Evolutionary conservation across 345 rosid species (phyloP), one percentile per base, ranked within the genome.

Genomic region (Streptanthus diversifolius): DNA sequence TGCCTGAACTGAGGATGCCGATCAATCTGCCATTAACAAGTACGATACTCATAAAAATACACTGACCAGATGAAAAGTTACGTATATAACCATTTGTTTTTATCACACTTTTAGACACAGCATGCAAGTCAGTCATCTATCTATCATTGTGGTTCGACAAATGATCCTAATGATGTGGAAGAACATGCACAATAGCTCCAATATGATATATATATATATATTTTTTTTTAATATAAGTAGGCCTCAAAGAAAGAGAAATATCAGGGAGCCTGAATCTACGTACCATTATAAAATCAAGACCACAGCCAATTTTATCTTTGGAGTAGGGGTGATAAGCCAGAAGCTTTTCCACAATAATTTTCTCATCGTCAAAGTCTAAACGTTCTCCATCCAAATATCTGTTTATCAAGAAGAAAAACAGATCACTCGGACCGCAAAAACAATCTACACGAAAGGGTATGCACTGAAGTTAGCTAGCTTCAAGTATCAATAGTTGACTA

Each of bases 271-370:
- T 1, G 32, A 54, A 58, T 37, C 5, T n/a, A 60, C 82, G 72
- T 78, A 88, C 98, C 95, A 93, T 88, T 44, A 90, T 79, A 62
- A 77, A 86, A 75, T 87, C 86, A 71, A 88, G 81, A 57, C 96
- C 96, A 51, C 89, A 85, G 41, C 95, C 98, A 65, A 90, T 83
- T 86, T 90, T 90, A 71, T 92, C 98, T 62, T 83, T 87, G 68
- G 84, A 82, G 55, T 82, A 87, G 11, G 91, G 93, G 80, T 92
- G 96, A 79, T 84, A 70, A 43, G 72, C 75, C 60, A 92, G 96
- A 82, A 92, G 93, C 85, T 80, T 88, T 76, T 85, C 83, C 13
- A 78, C 76, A 60, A 88, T 80, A 74, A 71, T 44, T 66, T 79
- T 76, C 80, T 90, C 93, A 58, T 90, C 91, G 57, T 87, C 91